Conservation (phyloP, 2,329 filamentous ascomycete species). For the Colletotrichum horii region DNA sequence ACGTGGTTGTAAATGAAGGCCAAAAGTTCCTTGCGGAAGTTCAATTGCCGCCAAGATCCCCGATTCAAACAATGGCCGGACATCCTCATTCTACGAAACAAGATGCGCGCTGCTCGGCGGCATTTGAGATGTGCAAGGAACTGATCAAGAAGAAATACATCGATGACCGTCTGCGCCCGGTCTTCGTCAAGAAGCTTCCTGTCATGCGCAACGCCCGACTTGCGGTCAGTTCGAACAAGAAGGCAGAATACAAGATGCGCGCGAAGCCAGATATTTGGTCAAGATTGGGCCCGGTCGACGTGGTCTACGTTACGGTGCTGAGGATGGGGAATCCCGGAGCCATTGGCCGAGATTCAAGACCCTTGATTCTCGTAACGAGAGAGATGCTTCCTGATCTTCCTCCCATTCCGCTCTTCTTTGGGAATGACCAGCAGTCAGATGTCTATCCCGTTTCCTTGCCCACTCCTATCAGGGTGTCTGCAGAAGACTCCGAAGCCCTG, state of each 20-base stretch:
- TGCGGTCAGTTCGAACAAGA: constrained; percentile 81
- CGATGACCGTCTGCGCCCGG: constrained; percentile 76
- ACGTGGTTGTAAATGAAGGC: constrained; percentile 62
- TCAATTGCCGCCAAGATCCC: constrained; percentile 76
- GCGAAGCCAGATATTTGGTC: constrained; percentile 81
- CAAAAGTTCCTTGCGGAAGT: constrained; percentile 78
- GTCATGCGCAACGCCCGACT: constrained; percentile 86
- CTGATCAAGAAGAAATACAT: constrained; percentile 72
- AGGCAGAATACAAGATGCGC: constrained; percentile 75
- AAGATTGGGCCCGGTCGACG: constrained; percentile 39
- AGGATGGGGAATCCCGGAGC: constrained; percentile 60
- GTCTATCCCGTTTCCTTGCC: constrained; percentile 56
- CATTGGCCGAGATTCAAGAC: constrained; percentile 63
- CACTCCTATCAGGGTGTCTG: constrained; percentile 46
- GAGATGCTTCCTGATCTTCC: constrained; percentile 68
- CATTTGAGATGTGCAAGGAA: constrained; percentile 79
- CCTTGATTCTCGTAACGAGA: constrained; percentile 75
- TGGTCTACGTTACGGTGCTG: constrained; percentile 70
- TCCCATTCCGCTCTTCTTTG: constrained; percentile 74
- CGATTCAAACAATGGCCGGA: constrained; percentile 71
- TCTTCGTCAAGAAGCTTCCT: constrained; percentile 73
- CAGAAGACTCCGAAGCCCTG: constrained; percentile 57
- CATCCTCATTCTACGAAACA: constrained; percentile 70
- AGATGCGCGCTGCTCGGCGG: constrained; percentile 85
- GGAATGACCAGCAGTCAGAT: constrained; percentile 62